These are phyloP conservation scores for Piromyces sp. DNA, from an alignment of 192 early-diverging fungal genomes.

Conservation along the genomic window DNA sequence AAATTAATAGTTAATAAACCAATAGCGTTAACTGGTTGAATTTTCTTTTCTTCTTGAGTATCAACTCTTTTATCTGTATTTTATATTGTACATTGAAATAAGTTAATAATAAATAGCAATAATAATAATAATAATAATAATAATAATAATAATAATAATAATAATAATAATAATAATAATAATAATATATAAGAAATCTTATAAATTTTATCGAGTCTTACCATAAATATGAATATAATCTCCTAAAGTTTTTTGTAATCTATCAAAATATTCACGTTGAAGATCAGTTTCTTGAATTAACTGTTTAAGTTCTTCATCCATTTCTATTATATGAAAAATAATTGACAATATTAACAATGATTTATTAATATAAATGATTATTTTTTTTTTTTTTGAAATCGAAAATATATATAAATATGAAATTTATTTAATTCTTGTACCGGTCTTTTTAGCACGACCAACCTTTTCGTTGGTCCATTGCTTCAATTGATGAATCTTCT, in stretches of 20 bases:
- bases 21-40: neutral
- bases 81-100: too few species aligned
- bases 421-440: conserved; percentile 1
- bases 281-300: conserved; percentile 19
- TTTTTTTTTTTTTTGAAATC: too few species aligned
- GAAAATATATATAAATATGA: too few species aligned
- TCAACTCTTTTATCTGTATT: neutral
- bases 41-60: neutral
- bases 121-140: too few species aligned
- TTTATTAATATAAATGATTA: too few species aligned
- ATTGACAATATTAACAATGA: too few species aligned
- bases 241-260: neutral
- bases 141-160: too few species aligned
- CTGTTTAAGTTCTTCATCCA: conserved; percentile 64
- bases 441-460: conserved; percentile 44
- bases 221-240: neutral
- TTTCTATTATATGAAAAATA: too few species aligned
- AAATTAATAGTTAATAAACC: neutral
- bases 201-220: neutral
- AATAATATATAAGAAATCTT: neutral
- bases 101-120: too few species aligned
- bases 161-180: too few species aligned
- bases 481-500: neutral
- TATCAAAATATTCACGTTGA: neutral
- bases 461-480: conserved; percentile 68